A percentile compares a stretch with the other conserved stretches of the same genome.
These are phyloP conservation scores for Arxiozyma slooffiae DNA, from an alignment of 1,139 yeast species.

Conservation along the genomic window DNA sequence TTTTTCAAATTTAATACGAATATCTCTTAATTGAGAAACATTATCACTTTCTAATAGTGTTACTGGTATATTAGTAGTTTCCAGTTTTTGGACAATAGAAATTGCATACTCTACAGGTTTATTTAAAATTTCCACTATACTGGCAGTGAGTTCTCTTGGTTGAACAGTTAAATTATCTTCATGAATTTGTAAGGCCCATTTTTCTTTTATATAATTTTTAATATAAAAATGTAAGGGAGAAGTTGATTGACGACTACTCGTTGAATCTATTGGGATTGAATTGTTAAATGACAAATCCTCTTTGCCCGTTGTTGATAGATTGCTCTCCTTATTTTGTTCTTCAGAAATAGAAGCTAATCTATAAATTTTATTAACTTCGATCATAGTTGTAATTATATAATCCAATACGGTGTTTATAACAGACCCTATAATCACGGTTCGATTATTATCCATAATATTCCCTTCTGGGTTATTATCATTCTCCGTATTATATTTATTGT, in stretches of 20 bases:
- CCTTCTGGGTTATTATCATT: neutral
- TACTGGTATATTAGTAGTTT: slow-evolving; percentile 15
- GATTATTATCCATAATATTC: neutral
- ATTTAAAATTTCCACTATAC: slow-evolving; percentile 17
- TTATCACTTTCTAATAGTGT: slow-evolving; percentile 19
- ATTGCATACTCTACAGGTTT: slow-evolving; percentile 24
- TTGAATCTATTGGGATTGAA: neutral
- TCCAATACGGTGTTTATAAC: slow-evolving; percentile 56
- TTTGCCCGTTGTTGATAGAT: neutral
- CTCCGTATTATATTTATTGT: neutral
- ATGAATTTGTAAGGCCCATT: slow-evolving; percentile 23
- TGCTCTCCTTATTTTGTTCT: slow-evolving; percentile 9
- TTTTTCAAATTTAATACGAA: slow-evolving; percentile 15
- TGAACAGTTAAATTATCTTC: slow-evolving; percentile 23
- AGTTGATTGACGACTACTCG: neutral
- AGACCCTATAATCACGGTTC: slow-evolving; percentile 12
- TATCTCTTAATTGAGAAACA: slow-evolving; percentile 12
- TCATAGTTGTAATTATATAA: slow-evolving; percentile 62
- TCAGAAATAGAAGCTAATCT: neutral
- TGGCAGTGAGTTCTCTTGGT: slow-evolving; percentile 21
- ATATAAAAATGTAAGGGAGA: slow-evolving; percentile 9
- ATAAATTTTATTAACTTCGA: slow-evolving; percentile 7
- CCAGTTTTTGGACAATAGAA: slow-evolving; percentile 15
- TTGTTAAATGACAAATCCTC: neutral
- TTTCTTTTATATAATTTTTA: slow-evolving; percentile 8